phyloP scores from a whole-genome alignment of 257 asterid genomes.

The Cynanchum wilfordii region DNA sequence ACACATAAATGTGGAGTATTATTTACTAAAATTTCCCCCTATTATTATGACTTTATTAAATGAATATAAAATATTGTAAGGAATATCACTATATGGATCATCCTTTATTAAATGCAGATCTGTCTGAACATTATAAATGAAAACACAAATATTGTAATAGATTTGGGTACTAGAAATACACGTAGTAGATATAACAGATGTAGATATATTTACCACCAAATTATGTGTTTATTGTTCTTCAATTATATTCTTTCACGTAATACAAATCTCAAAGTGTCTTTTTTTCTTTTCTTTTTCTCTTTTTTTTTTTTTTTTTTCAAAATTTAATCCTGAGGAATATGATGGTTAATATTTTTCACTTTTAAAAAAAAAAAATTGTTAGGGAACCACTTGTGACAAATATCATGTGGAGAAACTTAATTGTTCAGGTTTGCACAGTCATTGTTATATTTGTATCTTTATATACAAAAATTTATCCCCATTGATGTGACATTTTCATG shows the following conservation, averaged over 20 bases:
- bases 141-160: too few species aligned
- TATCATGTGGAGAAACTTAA: constrained; percentile 96
- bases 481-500: neutral
- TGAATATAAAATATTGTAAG: too few species aligned
- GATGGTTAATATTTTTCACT: constrained; percentile 8
- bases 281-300: too few species aligned
- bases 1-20: neutral
- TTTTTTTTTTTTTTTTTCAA: too few species aligned
- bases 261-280: neutral
- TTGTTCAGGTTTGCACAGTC: constrained; percentile 52
- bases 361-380: constrained; percentile 19
- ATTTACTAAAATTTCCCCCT: neutral
- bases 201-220: too few species aligned
- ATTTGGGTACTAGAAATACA: too few species aligned
- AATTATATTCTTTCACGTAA: neutral
- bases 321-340: neutral
- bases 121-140: too few species aligned
- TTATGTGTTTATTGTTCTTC: neutral
- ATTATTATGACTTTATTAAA: neutral
- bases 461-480: neutral
- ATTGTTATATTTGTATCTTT: constrained; percentile 5
- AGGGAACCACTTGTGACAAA: constrained; percentile 96
- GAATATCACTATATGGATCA: neutral
- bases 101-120: neutral
- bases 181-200: neutral